phyloP scores from a whole-genome alignment of 1,284 basidiomycete species.

The Ganoderma lingzhi region DNA sequence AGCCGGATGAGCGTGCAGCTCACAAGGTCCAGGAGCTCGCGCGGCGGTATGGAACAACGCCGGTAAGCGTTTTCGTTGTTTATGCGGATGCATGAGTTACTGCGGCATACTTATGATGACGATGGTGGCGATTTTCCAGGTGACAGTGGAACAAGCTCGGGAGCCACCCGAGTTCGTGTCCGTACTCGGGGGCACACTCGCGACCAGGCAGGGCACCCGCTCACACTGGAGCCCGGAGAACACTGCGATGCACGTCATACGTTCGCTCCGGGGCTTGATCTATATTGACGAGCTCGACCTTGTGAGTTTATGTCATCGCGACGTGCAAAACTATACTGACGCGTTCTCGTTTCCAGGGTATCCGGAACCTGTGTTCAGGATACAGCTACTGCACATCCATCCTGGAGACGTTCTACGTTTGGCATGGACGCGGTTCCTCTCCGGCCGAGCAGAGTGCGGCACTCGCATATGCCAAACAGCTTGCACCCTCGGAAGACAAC shows the following conservation, averaged over 20 bases:
- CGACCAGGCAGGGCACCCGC: conserved; percentile 76
- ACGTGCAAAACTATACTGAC: not conserved
- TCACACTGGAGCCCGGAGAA: conserved; percentile 80
- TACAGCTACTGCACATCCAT: conserved; percentile 80
- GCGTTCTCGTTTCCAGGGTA: conserved; percentile 49
- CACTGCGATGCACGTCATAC: conserved; percentile 79
- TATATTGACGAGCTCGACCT: conserved; percentile 79
- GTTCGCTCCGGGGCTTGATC: conserved; percentile 56
- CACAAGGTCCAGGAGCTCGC: conserved; percentile 74
- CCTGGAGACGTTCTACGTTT: conserved; percentile 75
- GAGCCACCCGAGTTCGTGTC: conserved; percentile 70
- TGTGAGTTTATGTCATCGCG: conserved; percentile 49
- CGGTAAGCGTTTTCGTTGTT: conserved; percentile 50
- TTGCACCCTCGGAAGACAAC: conserved; percentile 49
- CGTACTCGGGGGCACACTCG: conserved; percentile 70
- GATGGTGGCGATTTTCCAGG: conserved; percentile 44
- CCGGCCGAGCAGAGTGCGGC: conserved; percentile 66
- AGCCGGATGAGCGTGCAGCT: conserved; percentile 63
- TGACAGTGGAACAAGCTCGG: conserved; percentile 59
- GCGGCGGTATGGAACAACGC: conserved; percentile 69
- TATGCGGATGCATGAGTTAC: not conserved
- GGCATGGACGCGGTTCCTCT: conserved; percentile 78
- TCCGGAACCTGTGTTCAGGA: conserved; percentile 78
- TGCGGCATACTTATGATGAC: not conserved
- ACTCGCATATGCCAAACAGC: conserved; percentile 60